Conservation (phyloP, 768 basidiomycete species). For the Leccinum aurantiacum region DNA sequence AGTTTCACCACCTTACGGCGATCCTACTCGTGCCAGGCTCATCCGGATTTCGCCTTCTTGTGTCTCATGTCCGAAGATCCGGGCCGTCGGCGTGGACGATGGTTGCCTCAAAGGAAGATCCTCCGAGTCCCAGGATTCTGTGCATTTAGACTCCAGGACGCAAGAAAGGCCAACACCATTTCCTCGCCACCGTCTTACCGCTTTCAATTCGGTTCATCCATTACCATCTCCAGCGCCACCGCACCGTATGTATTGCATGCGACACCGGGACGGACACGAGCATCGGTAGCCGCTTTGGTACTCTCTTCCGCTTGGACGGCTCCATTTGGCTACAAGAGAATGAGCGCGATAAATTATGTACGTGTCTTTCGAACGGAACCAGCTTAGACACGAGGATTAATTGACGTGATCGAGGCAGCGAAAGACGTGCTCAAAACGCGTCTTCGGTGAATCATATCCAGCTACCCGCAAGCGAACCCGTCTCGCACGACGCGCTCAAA, state of each 20-base stretch:
- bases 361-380: conserved; percentile 8
- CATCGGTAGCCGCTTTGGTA: conserved; percentile 63
- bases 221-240: conserved; percentile 36
- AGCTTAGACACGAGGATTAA: not conserved
- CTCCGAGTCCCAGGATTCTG: conserved; percentile 11
- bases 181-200: conserved; percentile 51
- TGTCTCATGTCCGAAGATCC: conserved; percentile 13
- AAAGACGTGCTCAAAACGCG: conserved; percentile 71
- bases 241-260: conserved; percentile 50
- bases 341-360: conserved; percentile 18
- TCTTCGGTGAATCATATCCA: conserved; percentile 84
- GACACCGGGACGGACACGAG: conserved; percentile 59
- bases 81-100: too few species aligned
- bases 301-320: conserved; percentile 57
- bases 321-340: conserved; percentile 16
- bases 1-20: conserved; percentile 30
- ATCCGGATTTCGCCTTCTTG: conserved; percentile 16
- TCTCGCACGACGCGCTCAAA: conserved; percentile 73
- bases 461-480: conserved; percentile 75
- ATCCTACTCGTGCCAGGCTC: conserved; percentile 1
- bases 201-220: conserved; percentile 47
- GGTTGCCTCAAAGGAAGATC: not conserved
- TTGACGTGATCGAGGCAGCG: conserved; percentile 24
- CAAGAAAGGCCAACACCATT: conserved; percentile 53
- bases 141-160: conserved; percentile 37